Base-by-base conservation (phyloP, 2,329 filamentous ascomycete genomes). In the Botryotinia narcissicola region DNA sequence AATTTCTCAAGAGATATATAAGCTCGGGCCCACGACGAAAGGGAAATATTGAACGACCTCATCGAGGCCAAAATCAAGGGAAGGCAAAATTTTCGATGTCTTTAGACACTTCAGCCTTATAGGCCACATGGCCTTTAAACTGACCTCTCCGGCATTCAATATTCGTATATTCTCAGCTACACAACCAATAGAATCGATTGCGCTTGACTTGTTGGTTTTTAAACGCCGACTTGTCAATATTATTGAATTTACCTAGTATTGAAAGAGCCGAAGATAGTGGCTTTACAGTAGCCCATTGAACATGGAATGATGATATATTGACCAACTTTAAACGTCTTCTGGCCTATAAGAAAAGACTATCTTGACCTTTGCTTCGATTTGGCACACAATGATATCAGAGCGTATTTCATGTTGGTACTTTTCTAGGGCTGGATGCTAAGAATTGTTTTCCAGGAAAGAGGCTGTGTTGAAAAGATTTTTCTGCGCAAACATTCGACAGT, bases 91-190 rank as follows among this genome's bases (percentile, higher is more conserved):
- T 42, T 57, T 42, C 20, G 12, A 40, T 57, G 25, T 29, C 29
- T 40, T 20, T n/a, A 22, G 40, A 59, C 14, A 44, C 40, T 70
- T 70, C 67, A 70, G 51, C 67, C 48, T n/a, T 70, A 70, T 44
- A 14, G 67, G 54, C 51, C 51, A 4, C 4, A 32, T 32, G 48
- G 5, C n/a, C 67, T 29, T 22, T 37, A 0, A 20, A 42, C 4
- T 2, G 37, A 40, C 51, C 51, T 70, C 37, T 60, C 32, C n/a
- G 44, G 29, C 54, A 57, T 60, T 42, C 20, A 66, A 35, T 70
- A 40, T 70, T 70, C n/a, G 37, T 60, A 44, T 70, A 4, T 32
- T 3, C 20, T 25, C 4, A 57, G 18, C 20, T 25, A 29, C 7
- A 44, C 3, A 44, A 22, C 35, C n/a, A 57, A 57, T 57, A 57